Evolutionary conservation across 192 early-diverging fungal genomes (phyloP).

Genomic region (Mortierella alpina): DNA sequence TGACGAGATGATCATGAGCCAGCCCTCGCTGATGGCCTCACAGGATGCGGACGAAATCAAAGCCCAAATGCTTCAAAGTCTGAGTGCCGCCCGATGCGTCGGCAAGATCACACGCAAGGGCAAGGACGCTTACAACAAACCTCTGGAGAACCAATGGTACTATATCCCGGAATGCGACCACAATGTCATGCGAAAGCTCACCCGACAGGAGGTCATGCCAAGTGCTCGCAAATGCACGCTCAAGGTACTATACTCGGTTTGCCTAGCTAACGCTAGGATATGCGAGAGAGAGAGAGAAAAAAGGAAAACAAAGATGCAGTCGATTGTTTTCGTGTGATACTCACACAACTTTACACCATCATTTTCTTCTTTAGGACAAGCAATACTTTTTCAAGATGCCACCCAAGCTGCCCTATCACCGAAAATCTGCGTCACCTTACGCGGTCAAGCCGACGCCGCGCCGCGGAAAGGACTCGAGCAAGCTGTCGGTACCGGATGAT

Average conservation of each 20-base stretch:
- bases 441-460: conserved; percentile 37
- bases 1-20: conserved; percentile 59
- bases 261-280: not conserved
- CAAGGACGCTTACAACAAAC: conserved; percentile 66
- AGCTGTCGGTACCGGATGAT: conserved; percentile 22
- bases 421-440: conserved; percentile 50
- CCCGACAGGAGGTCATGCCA: conserved; percentile 62
- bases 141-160: conserved; percentile 64
- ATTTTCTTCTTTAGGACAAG: conserved; percentile 25
- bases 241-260: conserved; percentile 35
- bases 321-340: not conserved
- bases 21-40: conserved; percentile 42
- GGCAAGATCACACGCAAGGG: conserved; percentile 65
- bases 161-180: conserved; percentile 65
- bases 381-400: conserved; percentile 69
- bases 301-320: no score
- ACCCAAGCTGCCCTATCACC: conserved; percentile 64
- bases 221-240: conserved; percentile 67
- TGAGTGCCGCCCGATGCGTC: conserved; percentile 57
- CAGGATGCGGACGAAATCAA: conserved; percentile 40
- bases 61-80: conserved; percentile 49
- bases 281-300: no score
- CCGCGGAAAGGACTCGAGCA: conserved; percentile 42
- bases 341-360: not conserved
- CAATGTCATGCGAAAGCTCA: conserved; percentile 62